These are phyloP conservation scores for Termitomyces bulborhizus DNA, from an alignment of 768 basidiomycete species.

Conservation along the genomic window DNA sequence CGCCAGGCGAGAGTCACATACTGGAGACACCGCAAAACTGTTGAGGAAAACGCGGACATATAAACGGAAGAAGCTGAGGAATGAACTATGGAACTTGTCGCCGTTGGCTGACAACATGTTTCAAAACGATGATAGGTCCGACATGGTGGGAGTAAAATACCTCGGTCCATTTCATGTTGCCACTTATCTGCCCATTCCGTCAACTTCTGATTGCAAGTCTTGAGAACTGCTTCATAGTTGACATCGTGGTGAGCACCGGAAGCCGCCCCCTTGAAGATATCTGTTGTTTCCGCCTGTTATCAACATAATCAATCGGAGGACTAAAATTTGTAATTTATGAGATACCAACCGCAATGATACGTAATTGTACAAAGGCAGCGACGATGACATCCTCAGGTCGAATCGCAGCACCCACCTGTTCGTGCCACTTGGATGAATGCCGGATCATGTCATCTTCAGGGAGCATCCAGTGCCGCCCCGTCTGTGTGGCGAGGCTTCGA, in stretches of 20 bases:
- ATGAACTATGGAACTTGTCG: slow-evolving; percentile 68
- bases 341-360: slow-evolving; percentile 62
- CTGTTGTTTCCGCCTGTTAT: slow-evolving; percentile 69
- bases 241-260: slow-evolving; percentile 49
- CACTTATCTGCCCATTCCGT: slow-evolving; percentile 69
- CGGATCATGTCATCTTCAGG: slow-evolving; percentile 79
- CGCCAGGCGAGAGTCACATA: slow-evolving; percentile 21
- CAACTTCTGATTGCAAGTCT: slow-evolving; percentile 66
- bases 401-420: slow-evolving; percentile 41
- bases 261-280: slow-evolving; percentile 39
- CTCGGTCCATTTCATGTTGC: slow-evolving; percentile 67
- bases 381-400: slow-evolving; percentile 82
- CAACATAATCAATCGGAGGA: neutral
- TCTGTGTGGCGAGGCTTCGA: slow-evolving; percentile 80
- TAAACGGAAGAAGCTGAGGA: slow-evolving; percentile 70
- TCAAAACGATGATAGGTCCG: neutral
- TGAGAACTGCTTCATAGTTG: slow-evolving; percentile 67
- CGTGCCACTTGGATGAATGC: slow-evolving; percentile 67
- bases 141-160: slow-evolving; percentile 24
- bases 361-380: slow-evolving; percentile 69
- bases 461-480: slow-evolving; percentile 84
- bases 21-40: slow-evolving; percentile 65
- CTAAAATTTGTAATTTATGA: neutral
- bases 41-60: slow-evolving; percentile 80
- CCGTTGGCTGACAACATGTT: slow-evolving; percentile 50